Evolutionary conservation across 495 filamentous ascomycete species (phyloP).

Genomic region (Diplogelasinospora grovesii): DNA sequence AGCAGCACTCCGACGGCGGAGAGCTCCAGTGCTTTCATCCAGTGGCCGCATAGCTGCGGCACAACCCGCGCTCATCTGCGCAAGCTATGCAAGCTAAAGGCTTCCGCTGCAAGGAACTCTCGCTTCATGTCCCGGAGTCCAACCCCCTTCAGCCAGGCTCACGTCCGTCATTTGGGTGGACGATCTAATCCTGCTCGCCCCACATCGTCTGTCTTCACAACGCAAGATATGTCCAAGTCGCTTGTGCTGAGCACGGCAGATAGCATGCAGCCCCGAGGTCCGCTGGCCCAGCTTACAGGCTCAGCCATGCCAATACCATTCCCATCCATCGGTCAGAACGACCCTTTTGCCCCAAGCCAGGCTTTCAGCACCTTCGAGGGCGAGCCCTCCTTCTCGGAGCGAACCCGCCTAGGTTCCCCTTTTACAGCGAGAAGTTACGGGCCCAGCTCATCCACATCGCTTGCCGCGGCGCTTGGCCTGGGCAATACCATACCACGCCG

Average conservation of each 20-base stretch:
- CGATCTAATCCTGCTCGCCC: conserved; percentile 29
- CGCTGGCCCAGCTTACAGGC: conserved; percentile 53
- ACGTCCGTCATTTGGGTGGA: conserved; percentile 40
- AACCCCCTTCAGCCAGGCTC: conserved; percentile 59
- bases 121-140: conserved; percentile 62
- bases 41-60: conserved; percentile 79
- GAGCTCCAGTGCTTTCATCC: conserved; percentile 33
- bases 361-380: conserved; percentile 14
- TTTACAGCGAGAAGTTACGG: conserved; percentile 50
- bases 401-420: conserved; percentile 53
- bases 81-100: conserved; percentile 71
- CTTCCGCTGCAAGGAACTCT: conserved; percentile 54
- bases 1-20: conserved; percentile 60
- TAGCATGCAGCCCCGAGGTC: conserved; percentile 67
- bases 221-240: conserved; percentile 79
- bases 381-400: conserved; percentile 23
- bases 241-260: conserved; percentile 71
- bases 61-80: conserved; percentile 77
- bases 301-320: too few species aligned
- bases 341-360: conserved; percentile 3
- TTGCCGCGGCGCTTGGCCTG: conserved; percentile 32
- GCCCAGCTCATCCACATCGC: conserved; percentile 40
- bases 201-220: conserved; percentile 43
- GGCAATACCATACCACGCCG: conserved; percentile 25
- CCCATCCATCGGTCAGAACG: too few species aligned